These are phyloP conservation scores for Exophiala lecanii-corni DNA, from an alignment of 2,329 filamentous ascomycete species.

Conservation along the genomic window DNA sequence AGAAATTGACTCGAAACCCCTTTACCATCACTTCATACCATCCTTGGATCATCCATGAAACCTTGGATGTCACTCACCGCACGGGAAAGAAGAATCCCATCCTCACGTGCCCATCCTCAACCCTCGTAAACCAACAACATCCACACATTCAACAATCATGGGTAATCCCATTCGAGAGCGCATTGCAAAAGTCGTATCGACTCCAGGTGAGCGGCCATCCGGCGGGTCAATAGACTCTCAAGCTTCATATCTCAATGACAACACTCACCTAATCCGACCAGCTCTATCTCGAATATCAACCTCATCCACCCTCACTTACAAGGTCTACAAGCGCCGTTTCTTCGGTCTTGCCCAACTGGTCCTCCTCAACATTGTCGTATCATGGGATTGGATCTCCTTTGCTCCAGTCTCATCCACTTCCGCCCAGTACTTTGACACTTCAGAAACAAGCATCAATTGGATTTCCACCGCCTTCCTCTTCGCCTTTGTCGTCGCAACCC, in stretches of 20 bases:
- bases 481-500: constrained; percentile 69
- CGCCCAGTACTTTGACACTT: constrained; percentile 69
- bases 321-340: constrained; percentile 80
- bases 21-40: no score
- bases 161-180: not conserved
- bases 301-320: constrained; percentile 33
- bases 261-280: constrained; percentile 4
- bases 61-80: no score
- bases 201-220: constrained; percentile 1
- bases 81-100: no score
- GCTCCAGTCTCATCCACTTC: constrained; percentile 73
- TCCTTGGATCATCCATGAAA: no score
- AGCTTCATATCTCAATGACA: constrained; percentile 1
- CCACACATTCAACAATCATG: no score
- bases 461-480: constrained; percentile 83
- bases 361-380: constrained; percentile 85
- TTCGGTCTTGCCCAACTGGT: constrained; percentile 80
- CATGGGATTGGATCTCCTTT: constrained; percentile 97
- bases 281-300: constrained; percentile 22
- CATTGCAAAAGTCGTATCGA: not conserved
- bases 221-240: constrained; percentile 8
- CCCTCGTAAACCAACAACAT: no score
- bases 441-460: constrained; percentile 82
- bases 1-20: no score
- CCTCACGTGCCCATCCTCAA: no score